Evolutionary conservation across 768 basidiomycete genomes (phyloP).

Genomic region (Xerocomus brunneocitrinus): DNA sequence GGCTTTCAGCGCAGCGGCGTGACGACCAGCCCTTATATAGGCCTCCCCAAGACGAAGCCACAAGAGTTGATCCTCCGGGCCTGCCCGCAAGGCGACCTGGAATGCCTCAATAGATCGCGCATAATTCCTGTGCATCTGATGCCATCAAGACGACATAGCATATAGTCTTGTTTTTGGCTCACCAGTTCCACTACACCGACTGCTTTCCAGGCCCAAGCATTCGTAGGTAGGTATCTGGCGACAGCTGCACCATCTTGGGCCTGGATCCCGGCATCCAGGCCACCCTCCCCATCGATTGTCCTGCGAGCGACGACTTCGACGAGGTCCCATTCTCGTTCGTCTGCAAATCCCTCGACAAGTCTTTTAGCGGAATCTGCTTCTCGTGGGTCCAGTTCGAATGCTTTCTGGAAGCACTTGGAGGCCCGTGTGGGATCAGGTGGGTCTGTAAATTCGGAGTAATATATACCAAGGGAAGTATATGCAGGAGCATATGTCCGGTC

Average conservation of each 20-base stretch:
- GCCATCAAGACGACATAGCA: background rate
- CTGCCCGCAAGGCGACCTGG: conserved; percentile 79
- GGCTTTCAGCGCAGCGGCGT: conserved; percentile 86
- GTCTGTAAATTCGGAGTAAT: conserved; percentile 66
- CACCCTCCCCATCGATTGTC: conserved; percentile 92
- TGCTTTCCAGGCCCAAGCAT: conserved; percentile 98
- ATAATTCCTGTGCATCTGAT: conserved; percentile 65
- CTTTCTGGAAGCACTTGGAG: conserved; percentile 95
- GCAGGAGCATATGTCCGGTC: conserved; percentile 79
- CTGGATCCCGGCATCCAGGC: conserved; percentile 54
- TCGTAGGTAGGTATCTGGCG: conserved; percentile 61
- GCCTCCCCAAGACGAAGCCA: conserved; percentile 94
- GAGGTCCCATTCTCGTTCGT: conserved; percentile 92
- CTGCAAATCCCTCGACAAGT: conserved; percentile 85
- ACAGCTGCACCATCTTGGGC: conserved; percentile 37
- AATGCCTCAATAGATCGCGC: conserved; percentile 73
- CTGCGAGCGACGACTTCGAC: conserved; percentile 92
- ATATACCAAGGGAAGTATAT: conserved; percentile 89
- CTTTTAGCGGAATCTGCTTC: conserved; percentile 81
- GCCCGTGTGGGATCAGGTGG: conserved; percentile 83
- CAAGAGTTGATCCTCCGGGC: conserved; percentile 69
- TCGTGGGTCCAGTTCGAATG: conserved; percentile 91
- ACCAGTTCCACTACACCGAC: conserved; percentile 89
- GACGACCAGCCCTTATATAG: conserved; percentile 82
- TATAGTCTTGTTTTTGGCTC: conserved; percentile 27